Evolutionary conservation across 2,329 filamentous ascomycete species (phyloP).

Genomic region (Endothia cerciana): DNA sequence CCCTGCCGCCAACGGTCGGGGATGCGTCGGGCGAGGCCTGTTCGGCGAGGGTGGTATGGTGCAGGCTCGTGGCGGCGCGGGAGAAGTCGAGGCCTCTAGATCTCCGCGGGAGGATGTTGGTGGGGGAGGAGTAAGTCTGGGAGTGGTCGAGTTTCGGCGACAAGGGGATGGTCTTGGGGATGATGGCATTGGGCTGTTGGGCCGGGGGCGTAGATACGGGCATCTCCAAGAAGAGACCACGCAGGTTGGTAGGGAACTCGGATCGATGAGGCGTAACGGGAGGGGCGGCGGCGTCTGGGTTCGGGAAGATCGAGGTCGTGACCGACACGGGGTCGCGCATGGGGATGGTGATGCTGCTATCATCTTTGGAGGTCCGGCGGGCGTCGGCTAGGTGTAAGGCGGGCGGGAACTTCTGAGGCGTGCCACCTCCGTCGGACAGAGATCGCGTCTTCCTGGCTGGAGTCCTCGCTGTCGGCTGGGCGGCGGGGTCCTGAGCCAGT

Average conservation of each 20-base stretch:
- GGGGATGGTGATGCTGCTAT: slow-evolving; percentile 54
- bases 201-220: slow-evolving; percentile 41
- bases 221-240: slow-evolving; percentile 73
- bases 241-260: slow-evolving; percentile 55
- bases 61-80: slow-evolving; percentile 87
- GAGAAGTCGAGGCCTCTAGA: slow-evolving; percentile 93
- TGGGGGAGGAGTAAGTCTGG: slow-evolving; percentile 81
- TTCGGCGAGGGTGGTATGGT: slow-evolving; percentile 92
- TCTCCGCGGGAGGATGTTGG: slow-evolving; percentile 81
- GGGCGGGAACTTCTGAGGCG: slow-evolving; percentile 59
- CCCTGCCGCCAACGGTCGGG: slow-evolving; percentile 74
- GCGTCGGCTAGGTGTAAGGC: slow-evolving; percentile 61
- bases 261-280: slow-evolving; percentile 77
- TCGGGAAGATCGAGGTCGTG: slow-evolving; percentile 36
- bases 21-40: slow-evolving; percentile 88
- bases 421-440: slow-evolving; percentile 65
- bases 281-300: slow-evolving; percentile 34
- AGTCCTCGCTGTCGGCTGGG: slow-evolving; percentile 36
- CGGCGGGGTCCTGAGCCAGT: neutral
- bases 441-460: slow-evolving; percentile 62
- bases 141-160: slow-evolving; percentile 86
- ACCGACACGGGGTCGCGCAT: slow-evolving; percentile 38
- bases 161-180: slow-evolving; percentile 67
- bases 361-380: slow-evolving; percentile 66
- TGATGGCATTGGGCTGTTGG: slow-evolving; percentile 43